phyloP scores from a whole-genome alignment of 2,329 filamentous ascomycete genomes.

The Colletotrichum orchidophilum region DNA sequence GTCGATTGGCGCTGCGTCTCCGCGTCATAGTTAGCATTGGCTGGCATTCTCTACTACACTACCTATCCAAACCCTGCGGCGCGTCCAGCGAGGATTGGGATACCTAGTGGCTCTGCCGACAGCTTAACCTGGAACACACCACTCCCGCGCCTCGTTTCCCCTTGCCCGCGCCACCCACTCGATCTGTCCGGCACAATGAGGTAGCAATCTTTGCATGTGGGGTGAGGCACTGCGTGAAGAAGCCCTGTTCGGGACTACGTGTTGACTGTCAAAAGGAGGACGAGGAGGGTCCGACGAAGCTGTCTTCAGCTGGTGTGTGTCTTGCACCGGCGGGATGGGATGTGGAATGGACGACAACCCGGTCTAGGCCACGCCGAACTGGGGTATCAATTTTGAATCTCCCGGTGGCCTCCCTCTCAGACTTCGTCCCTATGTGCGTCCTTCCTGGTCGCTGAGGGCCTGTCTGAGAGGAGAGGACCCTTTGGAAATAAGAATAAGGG shows the following conservation, averaged over 20 bases:
- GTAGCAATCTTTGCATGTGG: not conserved
- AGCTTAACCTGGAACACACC: conserved; percentile 17
- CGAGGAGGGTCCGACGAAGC: not conserved
- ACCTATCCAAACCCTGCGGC: not conserved
- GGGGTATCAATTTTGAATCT: not conserved
- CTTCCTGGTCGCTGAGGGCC: not conserved
- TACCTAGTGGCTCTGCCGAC: not conserved
- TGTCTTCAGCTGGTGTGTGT: not conserved
- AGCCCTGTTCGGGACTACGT: not conserved
- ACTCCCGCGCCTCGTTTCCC: conserved; percentile 11
- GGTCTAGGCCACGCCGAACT: conserved; percentile 7
- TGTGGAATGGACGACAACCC: not conserved
- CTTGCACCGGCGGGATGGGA: too few relatives aligned
- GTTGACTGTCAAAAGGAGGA: not conserved
- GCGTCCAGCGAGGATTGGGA: not conserved
- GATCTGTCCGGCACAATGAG: not conserved
- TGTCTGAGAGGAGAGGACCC: not conserved
- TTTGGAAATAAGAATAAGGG: conserved; percentile 31
- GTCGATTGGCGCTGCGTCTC: conserved; percentile 12
- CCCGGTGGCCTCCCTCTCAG: conserved; percentile 14
- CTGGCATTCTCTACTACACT: not conserved
- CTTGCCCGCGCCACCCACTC: not conserved
- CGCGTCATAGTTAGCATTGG: conserved; percentile 20
- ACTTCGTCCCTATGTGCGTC: not conserved
- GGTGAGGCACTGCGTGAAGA: not conserved